phyloP scores from a whole-genome alignment of 306 rosid genomes.

The Myrica gale region DNA sequence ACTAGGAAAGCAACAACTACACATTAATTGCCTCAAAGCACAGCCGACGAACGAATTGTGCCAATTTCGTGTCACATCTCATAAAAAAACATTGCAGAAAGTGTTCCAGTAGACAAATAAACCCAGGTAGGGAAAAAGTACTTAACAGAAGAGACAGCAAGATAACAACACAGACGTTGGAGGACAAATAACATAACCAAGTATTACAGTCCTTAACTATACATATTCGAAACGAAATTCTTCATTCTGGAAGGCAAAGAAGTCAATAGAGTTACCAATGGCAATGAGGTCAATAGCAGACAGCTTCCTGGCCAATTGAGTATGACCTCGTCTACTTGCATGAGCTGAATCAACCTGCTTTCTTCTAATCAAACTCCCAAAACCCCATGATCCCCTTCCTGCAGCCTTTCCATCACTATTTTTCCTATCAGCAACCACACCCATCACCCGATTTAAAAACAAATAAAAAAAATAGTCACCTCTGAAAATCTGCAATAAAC shows the following conservation, averaged over 20 bases:
- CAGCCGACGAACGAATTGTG: neutral
- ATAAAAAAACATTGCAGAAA: neutral
- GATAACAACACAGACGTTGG: neutral
- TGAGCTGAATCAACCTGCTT: constrained; percentile 69
- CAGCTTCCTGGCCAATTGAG: constrained; percentile 55
- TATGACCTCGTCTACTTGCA: constrained; percentile 30
- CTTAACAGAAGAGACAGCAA: neutral
- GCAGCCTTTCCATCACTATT: constrained; percentile 19
- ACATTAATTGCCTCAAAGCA: neutral
- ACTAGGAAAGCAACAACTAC: neutral
- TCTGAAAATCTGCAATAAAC: too few relatives aligned
- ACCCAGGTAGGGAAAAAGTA: neutral
- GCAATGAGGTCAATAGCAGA: constrained; percentile 58
- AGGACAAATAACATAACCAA: neutral
- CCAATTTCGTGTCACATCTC: neutral
- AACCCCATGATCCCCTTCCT: constrained; percentile 26
- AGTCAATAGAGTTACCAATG: constrained; percentile 42
- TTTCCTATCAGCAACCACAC: constrained; percentile 26
- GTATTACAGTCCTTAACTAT: neutral
- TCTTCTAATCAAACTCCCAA: constrained; percentile 55
- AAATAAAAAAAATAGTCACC: too few relatives aligned
- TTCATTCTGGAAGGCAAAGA: neutral
- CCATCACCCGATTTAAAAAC: neutral
- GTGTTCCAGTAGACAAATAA: neutral
- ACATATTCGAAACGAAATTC: neutral